phyloP scores from a whole-genome alignment of 139 green algal genomes.

The Haematococcus lacustris region DNA sequence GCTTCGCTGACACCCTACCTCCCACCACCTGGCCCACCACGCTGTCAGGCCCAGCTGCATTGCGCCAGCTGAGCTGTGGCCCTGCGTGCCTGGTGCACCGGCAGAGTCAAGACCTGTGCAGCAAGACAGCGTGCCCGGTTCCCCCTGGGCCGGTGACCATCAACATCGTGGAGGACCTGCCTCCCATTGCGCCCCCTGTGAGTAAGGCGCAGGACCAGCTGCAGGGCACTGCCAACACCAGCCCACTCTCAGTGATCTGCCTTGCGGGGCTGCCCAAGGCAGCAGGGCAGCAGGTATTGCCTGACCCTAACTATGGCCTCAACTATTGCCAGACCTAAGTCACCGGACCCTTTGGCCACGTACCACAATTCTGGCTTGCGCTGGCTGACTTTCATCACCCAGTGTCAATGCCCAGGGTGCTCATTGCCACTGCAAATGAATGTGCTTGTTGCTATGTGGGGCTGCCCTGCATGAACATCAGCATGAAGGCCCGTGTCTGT shows the following conservation, averaged over 20 bases:
- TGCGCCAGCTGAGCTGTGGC: too few relatives aligned
- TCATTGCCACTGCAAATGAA: neutral
- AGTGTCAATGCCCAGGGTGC: too few relatives aligned
- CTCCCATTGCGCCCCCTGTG: conserved; percentile 47
- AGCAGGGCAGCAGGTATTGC: neutral
- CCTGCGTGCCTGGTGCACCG: too few relatives aligned
- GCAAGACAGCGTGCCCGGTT: conserved; percentile 39
- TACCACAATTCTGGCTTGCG: too few relatives aligned
- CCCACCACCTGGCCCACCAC: too few relatives aligned
- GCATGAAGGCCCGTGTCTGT: neutral
- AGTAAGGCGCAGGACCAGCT: too few relatives aligned
- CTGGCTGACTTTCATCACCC: too few relatives aligned
- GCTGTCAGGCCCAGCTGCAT: too few relatives aligned
- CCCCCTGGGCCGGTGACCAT: conserved; percentile 20
- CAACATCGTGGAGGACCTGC: conserved; percentile 31
- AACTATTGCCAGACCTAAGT: neutral
- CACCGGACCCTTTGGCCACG: too few relatives aligned
- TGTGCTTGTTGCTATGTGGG: neutral
- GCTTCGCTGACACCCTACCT: too few relatives aligned
- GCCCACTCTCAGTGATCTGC: neutral
- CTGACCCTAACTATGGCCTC: too few relatives aligned
- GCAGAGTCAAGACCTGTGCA: conserved; percentile 36
- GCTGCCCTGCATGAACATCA: neutral
- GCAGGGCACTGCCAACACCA: neutral
- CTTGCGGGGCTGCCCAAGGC: neutral